phyloP scores from a whole-genome alignment of 2,329 filamentous ascomycete species.

The Claviceps pazoutovae region DNA sequence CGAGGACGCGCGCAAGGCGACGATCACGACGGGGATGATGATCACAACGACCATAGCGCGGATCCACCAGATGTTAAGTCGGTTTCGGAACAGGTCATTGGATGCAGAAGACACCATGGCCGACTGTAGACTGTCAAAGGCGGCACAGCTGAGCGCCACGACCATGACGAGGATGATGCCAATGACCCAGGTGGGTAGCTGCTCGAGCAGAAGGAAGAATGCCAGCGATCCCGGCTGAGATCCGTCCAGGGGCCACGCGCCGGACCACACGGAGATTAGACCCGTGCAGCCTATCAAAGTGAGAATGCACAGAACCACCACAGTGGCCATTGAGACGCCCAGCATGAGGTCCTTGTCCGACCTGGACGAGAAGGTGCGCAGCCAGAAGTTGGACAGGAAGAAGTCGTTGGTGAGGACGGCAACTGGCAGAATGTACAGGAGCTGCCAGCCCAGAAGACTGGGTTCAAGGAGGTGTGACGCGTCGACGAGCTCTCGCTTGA shows the following conservation, averaged over 20 bases:
- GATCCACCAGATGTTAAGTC: constrained; percentile 61
- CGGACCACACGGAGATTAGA: constrained; percentile 65
- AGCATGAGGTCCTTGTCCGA: constrained; percentile 67
- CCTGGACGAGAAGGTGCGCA: constrained; percentile 67
- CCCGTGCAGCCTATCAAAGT: constrained; percentile 60
- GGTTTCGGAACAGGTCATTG: constrained; percentile 76
- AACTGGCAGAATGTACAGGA: constrained; percentile 71
- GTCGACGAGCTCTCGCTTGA: constrained; percentile 54
- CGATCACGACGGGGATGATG: constrained; percentile 60
- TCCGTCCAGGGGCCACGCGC: constrained; percentile 51
- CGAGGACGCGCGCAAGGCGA: constrained; percentile 59
- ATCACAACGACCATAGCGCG: constrained; percentile 54
- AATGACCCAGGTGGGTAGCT: constrained; percentile 67
- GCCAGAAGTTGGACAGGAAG: constrained; percentile 74
- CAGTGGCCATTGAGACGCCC: constrained; percentile 54
- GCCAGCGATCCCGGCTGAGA: constrained; percentile 48
- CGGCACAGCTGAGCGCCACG: constrained; percentile 59
- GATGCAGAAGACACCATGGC: constrained; percentile 76
- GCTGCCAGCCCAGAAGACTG: constrained; percentile 66
- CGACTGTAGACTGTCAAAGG: constrained; percentile 69
- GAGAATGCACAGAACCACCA: constrained; percentile 53
- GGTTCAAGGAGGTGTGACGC: constrained; percentile 55
- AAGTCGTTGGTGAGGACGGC: constrained; percentile 76
- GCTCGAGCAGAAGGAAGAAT: constrained; percentile 61
- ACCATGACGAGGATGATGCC: constrained; percentile 73